Evolutionary conservation across 2,329 filamentous ascomycete species (phyloP).

Genomic region (Fusarium tjaetaba): DNA sequence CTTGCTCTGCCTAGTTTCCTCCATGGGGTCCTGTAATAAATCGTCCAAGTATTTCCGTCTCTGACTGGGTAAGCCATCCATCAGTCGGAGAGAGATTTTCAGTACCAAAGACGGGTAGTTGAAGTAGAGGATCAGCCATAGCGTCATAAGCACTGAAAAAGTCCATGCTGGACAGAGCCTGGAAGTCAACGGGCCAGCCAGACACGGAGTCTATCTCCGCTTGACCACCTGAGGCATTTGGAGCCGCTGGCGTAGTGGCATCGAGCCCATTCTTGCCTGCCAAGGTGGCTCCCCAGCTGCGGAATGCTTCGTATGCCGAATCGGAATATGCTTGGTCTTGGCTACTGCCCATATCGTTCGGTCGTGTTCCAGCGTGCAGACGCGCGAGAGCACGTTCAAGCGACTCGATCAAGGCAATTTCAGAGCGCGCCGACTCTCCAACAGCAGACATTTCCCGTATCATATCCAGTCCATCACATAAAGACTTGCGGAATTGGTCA

Average conservation of each 20-base stretch:
- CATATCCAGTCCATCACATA: not conserved
- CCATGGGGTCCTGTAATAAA: not conserved
- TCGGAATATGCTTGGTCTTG: not conserved
- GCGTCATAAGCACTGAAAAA: constrained; percentile 6
- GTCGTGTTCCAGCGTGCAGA: not conserved
- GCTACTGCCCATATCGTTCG: not conserved
- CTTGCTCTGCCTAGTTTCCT: not conserved
- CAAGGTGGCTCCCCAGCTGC: not conserved
- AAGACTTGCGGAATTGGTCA: not conserved
- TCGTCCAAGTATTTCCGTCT: not conserved
- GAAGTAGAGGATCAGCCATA: not conserved
- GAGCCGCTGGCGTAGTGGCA: not conserved
- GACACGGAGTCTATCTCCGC: not conserved
- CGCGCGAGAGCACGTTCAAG: constrained; percentile 2
- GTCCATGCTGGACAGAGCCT: not conserved
- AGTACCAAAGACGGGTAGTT: not conserved
- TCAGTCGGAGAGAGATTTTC: not conserved
- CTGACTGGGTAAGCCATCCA: not conserved
- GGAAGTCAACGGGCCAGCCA: not conserved
- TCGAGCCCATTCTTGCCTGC: not conserved
- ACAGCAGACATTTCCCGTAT: not conserved
- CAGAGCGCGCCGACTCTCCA: not conserved
- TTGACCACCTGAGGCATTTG: not conserved
- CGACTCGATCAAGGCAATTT: constrained; percentile 2
- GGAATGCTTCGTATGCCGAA: not conserved